Base-by-base conservation (phyloP, 139 green algal species). In the Chlorella ohadii region DNA sequence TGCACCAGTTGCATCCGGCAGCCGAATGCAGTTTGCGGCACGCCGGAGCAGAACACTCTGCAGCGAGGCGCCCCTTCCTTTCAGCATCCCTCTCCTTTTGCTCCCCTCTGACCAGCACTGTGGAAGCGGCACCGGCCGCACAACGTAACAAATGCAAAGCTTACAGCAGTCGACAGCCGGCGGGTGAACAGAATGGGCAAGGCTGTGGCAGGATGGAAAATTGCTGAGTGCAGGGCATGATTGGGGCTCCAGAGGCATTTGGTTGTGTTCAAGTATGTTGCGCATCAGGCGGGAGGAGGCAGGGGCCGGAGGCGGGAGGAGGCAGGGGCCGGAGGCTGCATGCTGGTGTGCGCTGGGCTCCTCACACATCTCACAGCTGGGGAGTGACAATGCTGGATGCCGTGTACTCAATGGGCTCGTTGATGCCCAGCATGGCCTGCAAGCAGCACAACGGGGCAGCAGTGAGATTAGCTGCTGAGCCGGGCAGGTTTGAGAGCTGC, bases 371-470 rank as follows among this genome's bases (percentile, higher is more conserved):
- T 71, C 41, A 78, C 3, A 27, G 25, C 13, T 84, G 67, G 38
- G 85, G 81, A 0, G 85, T 89, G 19, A 89, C 80, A 66, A 79
- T 89, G 79, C 76, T 91, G 22, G 55, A 86, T 28, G 89, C 80
- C 27, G 89, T 68, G 65, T 90, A 94, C 5, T 87, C 83, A 66
- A 91, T 78, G 1, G 87, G 67, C 41, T 94, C 89, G 9, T 84
- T 85, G 39, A 97, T 70, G 7, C 93, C 94, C 57, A 96, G 86
- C 94, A 97, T 97, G 2, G 68, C 70, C 56, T 79, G 68, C 47
- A 55, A 81, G 1, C 25, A 28, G 20, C 20, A n/a, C n/a, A 55
- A 31, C 6, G 22, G 16, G 51, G 51, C 11, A 51, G 44, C 44
- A 51, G 9, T 9, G 44, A 9, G 44, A 51, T n/a, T n/a, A n/a